Conservation (phyloP, 306 rosid species). For the Albizia julibrissin region DNA sequence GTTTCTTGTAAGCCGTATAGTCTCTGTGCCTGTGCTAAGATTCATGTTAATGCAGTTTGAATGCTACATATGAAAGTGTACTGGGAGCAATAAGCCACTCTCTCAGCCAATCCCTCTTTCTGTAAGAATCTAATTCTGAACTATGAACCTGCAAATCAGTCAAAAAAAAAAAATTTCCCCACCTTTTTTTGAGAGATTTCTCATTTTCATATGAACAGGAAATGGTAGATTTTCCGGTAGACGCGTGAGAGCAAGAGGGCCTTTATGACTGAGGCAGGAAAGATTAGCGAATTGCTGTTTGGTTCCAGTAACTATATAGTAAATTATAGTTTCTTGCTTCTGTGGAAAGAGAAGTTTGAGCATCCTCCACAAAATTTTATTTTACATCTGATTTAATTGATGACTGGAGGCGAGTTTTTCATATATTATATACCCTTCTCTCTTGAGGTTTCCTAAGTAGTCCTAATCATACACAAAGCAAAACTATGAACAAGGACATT, state of each 20-base stretch:
- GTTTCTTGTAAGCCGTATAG: conserved; percentile 6
- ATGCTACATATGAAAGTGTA: conserved; percentile 65
- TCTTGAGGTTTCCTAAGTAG: not conserved
- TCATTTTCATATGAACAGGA: conserved; percentile 46
- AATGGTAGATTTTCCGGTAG: conserved; percentile 89
- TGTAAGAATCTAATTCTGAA: conserved; percentile 44
- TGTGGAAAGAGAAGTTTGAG: conserved; percentile 33
- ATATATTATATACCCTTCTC: not conserved
- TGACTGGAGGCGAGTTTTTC: not conserved
- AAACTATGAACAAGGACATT: not conserved
- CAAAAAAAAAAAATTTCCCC: not conserved
- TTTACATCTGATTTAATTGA: conserved; percentile 28
- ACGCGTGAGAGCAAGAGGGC: conserved; percentile 77
- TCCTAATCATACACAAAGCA: not conserved
- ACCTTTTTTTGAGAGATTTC: not conserved
- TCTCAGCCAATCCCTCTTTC: conserved; percentile 62
- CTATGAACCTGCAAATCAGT: not conserved
- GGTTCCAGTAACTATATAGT: conserved; percentile 31
- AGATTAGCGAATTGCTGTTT: conserved; percentile 19
- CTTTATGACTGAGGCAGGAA: conserved; percentile 53
- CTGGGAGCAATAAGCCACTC: conserved; percentile 71
- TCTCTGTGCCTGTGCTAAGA: conserved; percentile 34
- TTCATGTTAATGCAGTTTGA: conserved; percentile 62
- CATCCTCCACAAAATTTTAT: conserved; percentile 23
- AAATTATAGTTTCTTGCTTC: conserved; percentile 28